These are phyloP conservation scores for Fraxinus anomala DNA, from an alignment of 257 asterid species.

Conservation along the genomic window DNA sequence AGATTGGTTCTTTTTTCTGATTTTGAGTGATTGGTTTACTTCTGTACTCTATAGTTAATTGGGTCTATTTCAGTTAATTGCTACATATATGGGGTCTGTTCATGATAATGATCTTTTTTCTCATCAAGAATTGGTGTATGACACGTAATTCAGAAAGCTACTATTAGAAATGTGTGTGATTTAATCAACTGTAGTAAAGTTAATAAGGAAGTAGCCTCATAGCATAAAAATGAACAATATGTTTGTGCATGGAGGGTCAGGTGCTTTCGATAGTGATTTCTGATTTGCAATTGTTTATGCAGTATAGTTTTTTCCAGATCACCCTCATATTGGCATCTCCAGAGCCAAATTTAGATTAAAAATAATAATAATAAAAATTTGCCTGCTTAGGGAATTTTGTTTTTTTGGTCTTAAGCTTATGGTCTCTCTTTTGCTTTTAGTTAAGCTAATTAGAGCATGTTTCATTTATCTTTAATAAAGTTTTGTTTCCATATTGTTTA, in stretches of 20 bases:
- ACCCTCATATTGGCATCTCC: not conserved
- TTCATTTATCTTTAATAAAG: not conserved
- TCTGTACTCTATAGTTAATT: not conserved
- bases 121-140: too few relatives aligned
- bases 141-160: too few relatives aligned
- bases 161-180: too few relatives aligned
- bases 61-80: not conserved
- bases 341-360: too few relatives aligned
- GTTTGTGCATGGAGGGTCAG: not conserved
- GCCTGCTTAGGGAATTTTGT: not conserved
- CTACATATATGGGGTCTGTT: too few relatives aligned
- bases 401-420: too few relatives aligned
- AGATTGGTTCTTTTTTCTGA: not conserved
- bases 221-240: not conserved
- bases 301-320: not conserved
- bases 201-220: too few relatives aligned
- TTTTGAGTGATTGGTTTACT: not conserved
- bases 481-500: not conserved
- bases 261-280: not conserved
- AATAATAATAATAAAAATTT: too few relatives aligned
- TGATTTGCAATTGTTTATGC: not conserved
- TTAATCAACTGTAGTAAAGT: too few relatives aligned
- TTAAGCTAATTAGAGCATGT: not conserved
- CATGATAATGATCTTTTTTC: too few relatives aligned
- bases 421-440: not conserved